Base-by-base conservation (phyloP, 768 basidiomycete genomes). In the Hygrocybe coccinea region DNA sequence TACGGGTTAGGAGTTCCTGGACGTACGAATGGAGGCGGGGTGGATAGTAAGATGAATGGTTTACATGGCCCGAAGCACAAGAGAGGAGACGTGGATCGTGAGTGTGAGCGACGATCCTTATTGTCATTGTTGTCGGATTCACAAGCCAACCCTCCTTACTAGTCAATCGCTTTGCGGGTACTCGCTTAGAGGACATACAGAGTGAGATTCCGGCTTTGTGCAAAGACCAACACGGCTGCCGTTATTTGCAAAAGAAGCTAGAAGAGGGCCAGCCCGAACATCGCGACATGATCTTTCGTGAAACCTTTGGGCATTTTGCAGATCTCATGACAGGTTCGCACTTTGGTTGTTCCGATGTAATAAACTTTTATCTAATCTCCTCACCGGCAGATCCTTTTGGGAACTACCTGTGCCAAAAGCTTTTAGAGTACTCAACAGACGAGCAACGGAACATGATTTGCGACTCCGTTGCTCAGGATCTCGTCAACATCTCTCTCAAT, bases 211-310 rank as follows among this genome's bases (percentile, higher is more conserved):
- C 93, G 12, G 77, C 83, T 1, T 73, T 99, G 15, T 98, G 97
- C 83, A 98, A 98, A 70, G 97, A 99, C 71, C 97, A 99, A 71
- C 95, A 98, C 70, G 97, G 97, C 2, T 99, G 97, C 67, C 84
- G 97, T 35, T 99, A 97, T 68, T 75, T 99, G 55, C 97, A 99
- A 74, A 98, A 98, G 84, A 97, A 98, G 73, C 80, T 99, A 22
- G 97, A 99, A 69, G 97, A 99, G 67, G 91, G 91, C 54, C 83
- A 88, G 56, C 81, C 95, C 4, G 95, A 95, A 69, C 95, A 99
- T 71, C 84, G 97, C 52, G 97, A 99, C 66, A 95, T 98, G 90
- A 99, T 99, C 69, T 99, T 97, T 81, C 83, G 89, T 57, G 97
- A 99, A 76, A 97, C 95, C 1, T 98, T 95, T 65, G 86, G 88